A percentile compares a stretch with the other conserved stretches of the same genome.
phyloP scores from a whole-genome alignment of 805 yeast species.

The Jamesozyma hellenica region DNA sequence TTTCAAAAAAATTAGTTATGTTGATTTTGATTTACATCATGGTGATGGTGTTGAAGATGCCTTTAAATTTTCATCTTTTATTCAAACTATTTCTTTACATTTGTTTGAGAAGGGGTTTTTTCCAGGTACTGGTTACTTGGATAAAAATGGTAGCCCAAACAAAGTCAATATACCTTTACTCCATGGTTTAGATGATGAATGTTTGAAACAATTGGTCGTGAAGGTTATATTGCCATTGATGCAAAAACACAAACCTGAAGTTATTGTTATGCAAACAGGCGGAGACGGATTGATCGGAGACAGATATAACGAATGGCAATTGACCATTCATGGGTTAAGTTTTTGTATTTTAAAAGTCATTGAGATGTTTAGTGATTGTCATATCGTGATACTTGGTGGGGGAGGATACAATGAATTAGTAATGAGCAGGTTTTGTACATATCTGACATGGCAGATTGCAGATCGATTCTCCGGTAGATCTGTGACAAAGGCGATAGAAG shows the following conservation, averaged over 20 bases:
- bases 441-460: constrained; percentile 23
- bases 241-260: constrained; percentile 36
- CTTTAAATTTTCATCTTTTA: constrained; percentile 44
- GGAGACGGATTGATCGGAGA: constrained; percentile 67
- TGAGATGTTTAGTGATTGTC: constrained; percentile 19
- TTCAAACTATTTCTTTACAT: constrained; percentile 56
- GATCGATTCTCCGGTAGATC: constrained; percentile 5
- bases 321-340: constrained; percentile 44
- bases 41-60: constrained; percentile 74
- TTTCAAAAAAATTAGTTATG: constrained; percentile 42
- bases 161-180: constrained; percentile 45
- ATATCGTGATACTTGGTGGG: constrained; percentile 47
- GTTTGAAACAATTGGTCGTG: constrained; percentile 31
- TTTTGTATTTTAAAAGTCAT: constrained; percentile 23
- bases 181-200: constrained; percentile 45
- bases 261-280: constrained; percentile 58
- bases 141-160: constrained; percentile 34
- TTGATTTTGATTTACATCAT: constrained; percentile 70
- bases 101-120: constrained; percentile 56
- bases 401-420: constrained; percentile 65
- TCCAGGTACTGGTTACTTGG: constrained; percentile 55
- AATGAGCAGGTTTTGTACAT: constrained; percentile 49
- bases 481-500: background rate
- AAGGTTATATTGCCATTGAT: constrained; percentile 38
- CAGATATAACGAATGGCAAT: constrained; percentile 57